Conservation (phyloP, 108 stramenopile genomes). For the Nitzschia sp. region DNA sequence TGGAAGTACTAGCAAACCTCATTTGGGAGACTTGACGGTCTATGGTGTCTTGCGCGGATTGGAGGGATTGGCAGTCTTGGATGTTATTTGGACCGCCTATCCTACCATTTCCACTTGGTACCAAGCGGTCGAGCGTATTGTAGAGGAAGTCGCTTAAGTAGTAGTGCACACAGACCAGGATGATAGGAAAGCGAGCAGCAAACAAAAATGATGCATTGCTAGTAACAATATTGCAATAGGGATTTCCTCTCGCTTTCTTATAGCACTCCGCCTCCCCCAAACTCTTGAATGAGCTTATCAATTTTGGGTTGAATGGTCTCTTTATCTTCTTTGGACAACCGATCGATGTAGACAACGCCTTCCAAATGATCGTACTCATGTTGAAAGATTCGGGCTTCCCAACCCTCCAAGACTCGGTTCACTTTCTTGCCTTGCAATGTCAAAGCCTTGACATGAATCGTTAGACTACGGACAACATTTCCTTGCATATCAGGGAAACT, state of each 20-base stretch:
- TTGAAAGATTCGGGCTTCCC: slow-evolving; percentile 92
- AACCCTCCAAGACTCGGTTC: slow-evolving; percentile 74
- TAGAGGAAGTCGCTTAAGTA: background rate
- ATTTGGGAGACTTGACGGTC: slow-evolving; percentile 82
- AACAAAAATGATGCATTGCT: too few species aligned
- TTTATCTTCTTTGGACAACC: slow-evolving; percentile 64
- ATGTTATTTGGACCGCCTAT: background rate
- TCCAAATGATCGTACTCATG: slow-evolving; percentile 98
- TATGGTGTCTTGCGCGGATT: slow-evolving; percentile 80
- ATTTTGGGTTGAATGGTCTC: slow-evolving; percentile 57
- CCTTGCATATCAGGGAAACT: slow-evolving; percentile 92
- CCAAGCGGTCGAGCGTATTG: slow-evolving; percentile 1
- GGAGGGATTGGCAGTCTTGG: slow-evolving; percentile 53
- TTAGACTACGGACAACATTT: slow-evolving; percentile 69
- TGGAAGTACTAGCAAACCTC: slow-evolving; percentile 11
- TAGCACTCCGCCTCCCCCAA: slow-evolving; percentile 71
- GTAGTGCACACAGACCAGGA: too few species aligned
- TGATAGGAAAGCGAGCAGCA: too few species aligned
- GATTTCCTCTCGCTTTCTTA: slow-evolving; percentile 16
- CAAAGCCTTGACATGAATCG: slow-evolving; percentile 90
- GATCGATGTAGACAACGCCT: slow-evolving; percentile 79
- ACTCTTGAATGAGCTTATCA: slow-evolving; percentile 67
- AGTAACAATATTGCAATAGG: too few species aligned
- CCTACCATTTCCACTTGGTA: slow-evolving; percentile 13
- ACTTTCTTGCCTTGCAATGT: slow-evolving; percentile 45